phyloP scores from a whole-genome alignment of 352 stramenopile genomes.

The Achlya hypogyna region DNA sequence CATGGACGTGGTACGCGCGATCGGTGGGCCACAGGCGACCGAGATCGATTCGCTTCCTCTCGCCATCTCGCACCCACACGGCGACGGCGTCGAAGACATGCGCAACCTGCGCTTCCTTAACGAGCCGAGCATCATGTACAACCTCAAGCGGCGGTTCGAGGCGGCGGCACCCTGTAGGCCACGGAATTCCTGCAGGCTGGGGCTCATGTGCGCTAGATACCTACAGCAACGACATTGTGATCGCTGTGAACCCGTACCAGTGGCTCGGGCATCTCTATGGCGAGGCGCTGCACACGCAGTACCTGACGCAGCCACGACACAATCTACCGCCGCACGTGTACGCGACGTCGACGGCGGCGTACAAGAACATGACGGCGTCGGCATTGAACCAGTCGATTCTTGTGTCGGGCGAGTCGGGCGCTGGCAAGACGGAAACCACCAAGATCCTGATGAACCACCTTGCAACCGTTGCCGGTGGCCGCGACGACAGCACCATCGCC shows the following conservation, averaged over 20 bases:
- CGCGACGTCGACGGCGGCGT: slow-evolving; percentile 75
- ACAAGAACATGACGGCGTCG: slow-evolving; percentile 74
- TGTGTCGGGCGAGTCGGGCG: slow-evolving; percentile 79
- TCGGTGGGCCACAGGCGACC: slow-evolving; percentile 61
- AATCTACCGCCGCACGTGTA: slow-evolving; percentile 72
- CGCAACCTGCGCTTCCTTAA: slow-evolving; percentile 84
- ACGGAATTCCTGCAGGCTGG: not conserved
- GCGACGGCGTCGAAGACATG: slow-evolving; percentile 79
- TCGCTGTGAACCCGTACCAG: slow-evolving; percentile 97
- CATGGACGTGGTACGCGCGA: slow-evolving; percentile 68
- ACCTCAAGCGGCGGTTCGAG: slow-evolving; percentile 86
- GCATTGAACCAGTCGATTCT: slow-evolving; percentile 82
- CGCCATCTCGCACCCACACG: slow-evolving; percentile 71
- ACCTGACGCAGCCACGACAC: slow-evolving; percentile 62
- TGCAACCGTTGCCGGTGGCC: slow-evolving; percentile 67
- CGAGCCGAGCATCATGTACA: slow-evolving; percentile 90
- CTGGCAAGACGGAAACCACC: slow-evolving; percentile 95
- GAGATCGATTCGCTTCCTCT: slow-evolving; percentile 77
- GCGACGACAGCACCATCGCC: slow-evolving; percentile 82
- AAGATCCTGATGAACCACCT: slow-evolving; percentile 92
- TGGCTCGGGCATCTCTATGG: slow-evolving; percentile 88
- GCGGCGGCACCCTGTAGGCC: slow-evolving; percentile 81
- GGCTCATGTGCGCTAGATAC: slow-evolving; percentile 52
- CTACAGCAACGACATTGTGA: slow-evolving; percentile 97
- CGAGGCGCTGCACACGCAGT: slow-evolving; percentile 79